Conservation (phyloP, 345 rosid species). For the Dimocarpus longan region DNA sequence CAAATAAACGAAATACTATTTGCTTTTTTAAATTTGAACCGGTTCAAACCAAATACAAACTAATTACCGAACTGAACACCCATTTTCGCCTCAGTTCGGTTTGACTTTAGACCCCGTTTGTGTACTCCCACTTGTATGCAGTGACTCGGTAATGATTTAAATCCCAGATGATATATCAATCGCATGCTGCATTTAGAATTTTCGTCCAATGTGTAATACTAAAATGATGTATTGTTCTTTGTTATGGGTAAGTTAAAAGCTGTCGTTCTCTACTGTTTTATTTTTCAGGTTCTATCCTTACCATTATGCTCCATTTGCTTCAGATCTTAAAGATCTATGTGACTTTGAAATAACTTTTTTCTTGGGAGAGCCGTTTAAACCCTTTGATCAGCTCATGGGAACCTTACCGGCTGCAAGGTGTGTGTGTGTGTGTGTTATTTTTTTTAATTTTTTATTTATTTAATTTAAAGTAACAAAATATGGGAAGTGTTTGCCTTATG, state of each 20-base stretch:
- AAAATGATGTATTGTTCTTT: not conserved
- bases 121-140: not conserved
- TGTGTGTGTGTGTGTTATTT: not conserved
- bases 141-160: not conserved
- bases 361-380: constrained; percentile 89
- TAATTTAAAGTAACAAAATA: not conserved
- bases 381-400: constrained; percentile 99
- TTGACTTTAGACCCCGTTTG: too few relatives aligned
- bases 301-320: constrained; percentile 99
- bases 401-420: constrained; percentile 97
- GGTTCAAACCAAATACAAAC: too few relatives aligned
- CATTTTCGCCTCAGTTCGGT: too few relatives aligned
- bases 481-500: constrained; percentile 5
- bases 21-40: too few relatives aligned
- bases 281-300: constrained; percentile 95
- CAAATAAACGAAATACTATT: too few relatives aligned
- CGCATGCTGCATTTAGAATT: constrained; percentile 3
- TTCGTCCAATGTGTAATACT: not conserved
- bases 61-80: too few relatives aligned
- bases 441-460: too few relatives aligned
- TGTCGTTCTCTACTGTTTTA: constrained; percentile 16
- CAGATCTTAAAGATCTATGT: constrained; percentile 77
- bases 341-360: constrained; percentile 91
- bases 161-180: not conserved
- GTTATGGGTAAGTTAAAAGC: not conserved